Evolutionary conservation across 1,284 basidiomycete species (phyloP).

Genomic region (Ganoderma sinense): DNA sequence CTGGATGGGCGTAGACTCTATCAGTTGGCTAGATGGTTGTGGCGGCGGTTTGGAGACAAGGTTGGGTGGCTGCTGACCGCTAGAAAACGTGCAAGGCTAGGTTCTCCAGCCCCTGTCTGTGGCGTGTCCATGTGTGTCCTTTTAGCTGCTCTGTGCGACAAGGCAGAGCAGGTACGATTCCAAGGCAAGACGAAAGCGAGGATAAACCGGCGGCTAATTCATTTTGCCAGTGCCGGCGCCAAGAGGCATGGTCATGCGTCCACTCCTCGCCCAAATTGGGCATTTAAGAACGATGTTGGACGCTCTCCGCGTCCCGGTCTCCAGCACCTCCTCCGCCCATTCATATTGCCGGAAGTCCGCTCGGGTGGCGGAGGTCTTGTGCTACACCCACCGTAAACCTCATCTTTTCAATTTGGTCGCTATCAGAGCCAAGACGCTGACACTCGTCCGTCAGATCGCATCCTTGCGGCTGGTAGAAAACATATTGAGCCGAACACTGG

Average conservation of each 20-base stretch:
- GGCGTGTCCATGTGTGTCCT: slow-evolving; percentile 10
- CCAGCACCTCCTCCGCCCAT: not conserved
- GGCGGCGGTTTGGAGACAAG: not conserved
- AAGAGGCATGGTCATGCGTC: slow-evolving; percentile 24
- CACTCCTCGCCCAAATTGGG: slow-evolving; percentile 6
- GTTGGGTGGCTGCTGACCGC: slow-evolving; percentile 31
- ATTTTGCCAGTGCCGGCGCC: not conserved
- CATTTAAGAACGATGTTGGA: not conserved
- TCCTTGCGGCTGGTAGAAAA: not conserved
- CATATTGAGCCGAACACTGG: not conserved
- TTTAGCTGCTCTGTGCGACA: not conserved
- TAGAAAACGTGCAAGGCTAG: slow-evolving; percentile 34
- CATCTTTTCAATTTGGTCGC: not conserved
- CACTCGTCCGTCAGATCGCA: not conserved
- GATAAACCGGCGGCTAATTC: not conserved
- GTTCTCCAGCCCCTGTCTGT: not conserved
- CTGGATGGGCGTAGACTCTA: slow-evolving; percentile 35
- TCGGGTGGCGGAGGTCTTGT: not conserved
- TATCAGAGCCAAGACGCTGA: not conserved
- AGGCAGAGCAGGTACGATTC: not conserved
- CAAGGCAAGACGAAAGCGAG: not conserved
- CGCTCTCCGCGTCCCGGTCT: not conserved
- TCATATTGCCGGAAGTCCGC: not conserved
- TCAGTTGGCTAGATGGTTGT: slow-evolving; percentile 12
- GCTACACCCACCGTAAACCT: not conserved